A percentile compares a stretch with the other conserved stretches of the same genome.
phyloP scores from a whole-genome alignment of 371 early-diverging fungal genomes.

The Mortierella sp. region DNA sequence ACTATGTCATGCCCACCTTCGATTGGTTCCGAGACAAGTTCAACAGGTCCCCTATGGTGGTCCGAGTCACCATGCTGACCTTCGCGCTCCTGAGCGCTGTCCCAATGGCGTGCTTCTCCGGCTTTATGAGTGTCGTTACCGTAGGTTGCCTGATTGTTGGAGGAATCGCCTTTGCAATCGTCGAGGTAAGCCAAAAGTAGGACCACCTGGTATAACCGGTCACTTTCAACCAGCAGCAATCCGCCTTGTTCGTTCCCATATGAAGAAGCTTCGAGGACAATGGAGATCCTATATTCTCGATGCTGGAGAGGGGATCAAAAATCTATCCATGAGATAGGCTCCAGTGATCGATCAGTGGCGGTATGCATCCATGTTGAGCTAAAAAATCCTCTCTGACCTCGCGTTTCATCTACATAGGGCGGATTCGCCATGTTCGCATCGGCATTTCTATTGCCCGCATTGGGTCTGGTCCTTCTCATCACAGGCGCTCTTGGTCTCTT shows the following conservation, averaged over 20 bases:
- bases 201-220: too few relatives aligned
- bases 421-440: constrained; percentile 39
- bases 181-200: constrained; percentile 18
- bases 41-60: not conserved
- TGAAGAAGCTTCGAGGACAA: too few relatives aligned
- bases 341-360: too few relatives aligned
- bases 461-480: constrained; percentile 34
- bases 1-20: constrained; percentile 7
- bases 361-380: not conserved
- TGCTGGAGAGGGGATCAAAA: too few relatives aligned
- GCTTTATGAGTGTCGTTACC: constrained; percentile 29
- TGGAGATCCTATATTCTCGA: too few relatives aligned
- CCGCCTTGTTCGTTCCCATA: too few relatives aligned
- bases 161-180: constrained; percentile 17
- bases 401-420: constrained; percentile 9
- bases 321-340: too few relatives aligned
- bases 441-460: constrained; percentile 30
- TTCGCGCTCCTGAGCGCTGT: constrained; percentile 26
- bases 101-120: constrained; percentile 32
- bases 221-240: too few relatives aligned
- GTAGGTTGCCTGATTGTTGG: constrained; percentile 28
- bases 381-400: not conserved
- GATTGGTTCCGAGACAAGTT: constrained; percentile 4
- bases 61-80: constrained; percentile 15
- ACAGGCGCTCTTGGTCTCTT: constrained; percentile 23